A percentile compares a stretch with the other conserved stretches of the same genome.
phyloP scores from a whole-genome alignment of 192 early-diverging fungal genomes.

The Coemansia sp. region DNA sequence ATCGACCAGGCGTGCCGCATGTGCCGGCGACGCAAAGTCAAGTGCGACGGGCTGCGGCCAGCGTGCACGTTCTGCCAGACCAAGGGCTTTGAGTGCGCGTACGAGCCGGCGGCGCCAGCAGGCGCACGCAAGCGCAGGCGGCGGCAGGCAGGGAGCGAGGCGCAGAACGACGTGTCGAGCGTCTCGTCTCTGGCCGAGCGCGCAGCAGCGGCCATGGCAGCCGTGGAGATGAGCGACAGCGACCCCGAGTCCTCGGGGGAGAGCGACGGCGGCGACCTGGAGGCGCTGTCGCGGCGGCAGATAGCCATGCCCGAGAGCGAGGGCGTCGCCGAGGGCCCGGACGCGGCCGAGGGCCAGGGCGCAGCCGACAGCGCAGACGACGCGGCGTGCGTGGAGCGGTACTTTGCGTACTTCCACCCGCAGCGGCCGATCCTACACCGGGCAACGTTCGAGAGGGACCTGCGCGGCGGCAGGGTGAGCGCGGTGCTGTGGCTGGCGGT shows the following conservation, averaged over 20 bases:
- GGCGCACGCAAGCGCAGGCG: constrained; percentile 38
- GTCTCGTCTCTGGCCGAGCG: neutral
- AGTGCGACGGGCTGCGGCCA: constrained; percentile 51
- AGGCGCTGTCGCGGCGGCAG: constrained; percentile 48
- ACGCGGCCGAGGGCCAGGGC: neutral
- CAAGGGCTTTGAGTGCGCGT: constrained; percentile 41
- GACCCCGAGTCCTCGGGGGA: constrained; percentile 13
- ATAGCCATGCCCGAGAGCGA: constrained; percentile 44
- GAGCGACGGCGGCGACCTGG: constrained; percentile 19
- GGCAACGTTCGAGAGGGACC: constrained; percentile 37
- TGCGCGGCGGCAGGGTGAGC: constrained; percentile 36
- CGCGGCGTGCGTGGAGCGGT: constrained; percentile 20
- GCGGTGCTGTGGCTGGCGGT: constrained; percentile 46
- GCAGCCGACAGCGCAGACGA: neutral
- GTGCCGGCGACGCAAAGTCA: constrained; percentile 56
- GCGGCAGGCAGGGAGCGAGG: neutral
- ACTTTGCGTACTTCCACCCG: constrained; percentile 48
- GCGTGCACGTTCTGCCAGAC: constrained; percentile 43
- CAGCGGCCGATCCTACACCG: constrained; percentile 55
- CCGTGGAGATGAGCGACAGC: constrained; percentile 12
- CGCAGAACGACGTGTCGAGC: constrained; percentile 12
- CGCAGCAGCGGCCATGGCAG: neutral
- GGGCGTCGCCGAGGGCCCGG: neutral
- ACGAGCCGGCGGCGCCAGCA: constrained; percentile 32
- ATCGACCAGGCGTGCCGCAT: constrained; percentile 54